Percentiles rank a stretch among this genome's conserved stretches.
Conservation (phyloP, 176 grass and related monocot species). For the Aegilops longissima region DNA sequence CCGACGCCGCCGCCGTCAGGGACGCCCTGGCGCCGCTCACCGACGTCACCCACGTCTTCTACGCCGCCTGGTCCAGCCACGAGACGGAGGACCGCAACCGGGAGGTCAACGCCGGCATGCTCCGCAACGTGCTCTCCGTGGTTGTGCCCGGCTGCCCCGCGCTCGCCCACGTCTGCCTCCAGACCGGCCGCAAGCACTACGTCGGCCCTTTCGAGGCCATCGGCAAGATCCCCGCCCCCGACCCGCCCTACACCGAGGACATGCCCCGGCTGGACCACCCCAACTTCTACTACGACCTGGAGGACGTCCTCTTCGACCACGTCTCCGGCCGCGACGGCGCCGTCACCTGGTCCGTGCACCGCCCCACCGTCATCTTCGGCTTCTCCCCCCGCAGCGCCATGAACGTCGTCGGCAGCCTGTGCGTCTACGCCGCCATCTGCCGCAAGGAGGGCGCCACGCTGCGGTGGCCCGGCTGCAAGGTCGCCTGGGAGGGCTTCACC, state of each 20-base stretch:
- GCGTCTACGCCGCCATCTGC: not conserved
- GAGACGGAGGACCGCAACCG: conserved; percentile 33
- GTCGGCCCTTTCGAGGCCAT: conserved; percentile 27
- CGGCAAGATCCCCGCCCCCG: not conserved
- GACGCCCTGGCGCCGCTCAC: conserved; percentile 14
- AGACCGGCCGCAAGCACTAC: conserved; percentile 24
- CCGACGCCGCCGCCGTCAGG: conserved; percentile 21
- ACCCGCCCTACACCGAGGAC: conserved; percentile 16
- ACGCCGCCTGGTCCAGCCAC: not conserved
- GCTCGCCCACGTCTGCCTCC: conserved; percentile 15
- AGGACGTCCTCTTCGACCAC: conserved; percentile 50
- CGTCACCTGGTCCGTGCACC: conserved; percentile 36
- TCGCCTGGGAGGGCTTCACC: conserved; percentile 59
- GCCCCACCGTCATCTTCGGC: conserved; percentile 56
- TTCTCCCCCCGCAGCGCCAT: conserved; percentile 65
- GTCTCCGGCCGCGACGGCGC: conserved; percentile 21
- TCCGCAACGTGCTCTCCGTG: conserved; percentile 56
- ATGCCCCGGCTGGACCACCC: conserved; percentile 31
- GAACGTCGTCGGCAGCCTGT: conserved; percentile 55
- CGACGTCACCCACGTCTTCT: not conserved
- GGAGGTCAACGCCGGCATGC: conserved; percentile 45
- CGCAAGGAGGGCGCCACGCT: conserved; percentile 26
- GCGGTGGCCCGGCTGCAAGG: conserved; percentile 49
- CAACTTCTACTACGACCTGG: conserved; percentile 34
- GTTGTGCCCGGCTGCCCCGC: conserved; percentile 33